Evolutionary conservation across 2,329 filamentous ascomycete species (phyloP).

Genomic region (Colletotrichum euphorbiae): DNA sequence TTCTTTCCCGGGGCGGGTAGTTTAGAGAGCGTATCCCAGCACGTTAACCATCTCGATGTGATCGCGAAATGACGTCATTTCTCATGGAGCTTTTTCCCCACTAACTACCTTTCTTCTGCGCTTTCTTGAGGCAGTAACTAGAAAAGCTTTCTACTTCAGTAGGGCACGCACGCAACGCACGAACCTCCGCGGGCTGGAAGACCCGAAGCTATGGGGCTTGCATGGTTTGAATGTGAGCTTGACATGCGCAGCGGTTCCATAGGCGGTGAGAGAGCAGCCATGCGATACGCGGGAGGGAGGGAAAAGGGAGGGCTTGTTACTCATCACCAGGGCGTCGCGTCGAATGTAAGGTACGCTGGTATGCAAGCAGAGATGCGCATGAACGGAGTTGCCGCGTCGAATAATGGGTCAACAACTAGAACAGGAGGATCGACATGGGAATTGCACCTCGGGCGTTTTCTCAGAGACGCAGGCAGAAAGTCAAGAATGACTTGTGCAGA

Average conservation of each 20-base stretch:
- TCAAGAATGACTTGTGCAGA: slow-evolving; percentile 13
- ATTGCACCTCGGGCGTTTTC: slow-evolving; percentile 6
- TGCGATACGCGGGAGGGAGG: no score
- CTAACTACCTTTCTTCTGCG: not conserved
- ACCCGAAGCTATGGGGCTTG: not conserved
- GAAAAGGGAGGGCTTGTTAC: no score
- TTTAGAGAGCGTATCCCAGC: slow-evolving; percentile 13
- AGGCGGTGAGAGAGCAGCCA: not conserved
- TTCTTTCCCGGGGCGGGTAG: not conserved
- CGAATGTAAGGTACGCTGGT: not conserved
- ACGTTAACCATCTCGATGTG: slow-evolving; percentile 36
- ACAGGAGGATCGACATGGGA: slow-evolving; percentile 24
- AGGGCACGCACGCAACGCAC: not conserved
- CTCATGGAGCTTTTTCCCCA: not conserved
- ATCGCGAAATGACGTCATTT: slow-evolving; percentile 36
- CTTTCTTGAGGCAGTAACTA: not conserved
- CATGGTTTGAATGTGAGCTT: not conserved
- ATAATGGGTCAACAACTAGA: slow-evolving; percentile 4
- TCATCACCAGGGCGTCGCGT: no score
- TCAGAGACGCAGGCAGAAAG: not conserved
- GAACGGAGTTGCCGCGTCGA: slow-evolving; percentile 11
- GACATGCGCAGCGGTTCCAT: not conserved
- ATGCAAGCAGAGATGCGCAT: not conserved
- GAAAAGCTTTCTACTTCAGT: not conserved
- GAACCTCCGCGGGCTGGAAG: not conserved